phyloP scores from a whole-genome alignment of 768 basidiomycete genomes.

The Rhodotorula toruloides region DNA sequence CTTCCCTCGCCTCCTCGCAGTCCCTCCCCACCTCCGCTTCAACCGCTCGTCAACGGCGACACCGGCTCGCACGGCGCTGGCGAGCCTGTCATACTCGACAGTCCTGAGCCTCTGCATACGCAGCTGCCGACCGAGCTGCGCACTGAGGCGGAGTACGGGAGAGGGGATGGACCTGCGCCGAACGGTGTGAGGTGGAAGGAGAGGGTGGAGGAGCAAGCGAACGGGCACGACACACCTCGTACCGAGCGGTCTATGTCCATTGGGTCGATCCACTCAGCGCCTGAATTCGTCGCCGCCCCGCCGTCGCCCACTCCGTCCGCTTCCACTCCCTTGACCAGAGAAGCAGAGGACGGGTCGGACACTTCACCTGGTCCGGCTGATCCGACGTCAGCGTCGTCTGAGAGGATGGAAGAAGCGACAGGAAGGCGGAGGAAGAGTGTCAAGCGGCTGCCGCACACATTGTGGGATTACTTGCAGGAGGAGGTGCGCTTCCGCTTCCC shows the following conservation, averaged over 20 bases:
- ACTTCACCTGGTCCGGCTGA: too few relatives aligned
- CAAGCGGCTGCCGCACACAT: constrained; percentile 54
- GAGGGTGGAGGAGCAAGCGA: not conserved
- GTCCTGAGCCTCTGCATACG: too few relatives aligned
- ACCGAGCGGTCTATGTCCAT: not conserved
- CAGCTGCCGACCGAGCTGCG: not conserved
- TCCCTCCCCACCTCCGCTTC: not conserved
- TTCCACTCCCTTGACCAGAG: not conserved
- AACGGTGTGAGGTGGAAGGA: not conserved
- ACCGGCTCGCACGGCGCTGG: not conserved
- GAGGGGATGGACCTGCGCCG: not conserved
- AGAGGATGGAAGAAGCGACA: too few relatives aligned
- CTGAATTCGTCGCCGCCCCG: constrained; percentile 7
- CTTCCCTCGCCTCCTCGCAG: not conserved
- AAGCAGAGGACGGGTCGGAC: not conserved
- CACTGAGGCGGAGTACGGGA: not conserved
- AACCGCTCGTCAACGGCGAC: too few relatives aligned
- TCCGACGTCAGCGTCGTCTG: not conserved
- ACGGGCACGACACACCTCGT: not conserved
- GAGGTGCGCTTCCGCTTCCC: constrained; percentile 53
- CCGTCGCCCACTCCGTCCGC: not conserved
- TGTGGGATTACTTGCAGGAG: constrained; percentile 88
- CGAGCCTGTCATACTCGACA: not conserved
- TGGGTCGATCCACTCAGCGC: constrained; percentile 31
- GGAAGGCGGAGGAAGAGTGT: not conserved